These are phyloP conservation scores for Helichrysum umbraculigerum DNA, from an alignment of 129 eudicot genomes.

Conservation along the genomic window DNA sequence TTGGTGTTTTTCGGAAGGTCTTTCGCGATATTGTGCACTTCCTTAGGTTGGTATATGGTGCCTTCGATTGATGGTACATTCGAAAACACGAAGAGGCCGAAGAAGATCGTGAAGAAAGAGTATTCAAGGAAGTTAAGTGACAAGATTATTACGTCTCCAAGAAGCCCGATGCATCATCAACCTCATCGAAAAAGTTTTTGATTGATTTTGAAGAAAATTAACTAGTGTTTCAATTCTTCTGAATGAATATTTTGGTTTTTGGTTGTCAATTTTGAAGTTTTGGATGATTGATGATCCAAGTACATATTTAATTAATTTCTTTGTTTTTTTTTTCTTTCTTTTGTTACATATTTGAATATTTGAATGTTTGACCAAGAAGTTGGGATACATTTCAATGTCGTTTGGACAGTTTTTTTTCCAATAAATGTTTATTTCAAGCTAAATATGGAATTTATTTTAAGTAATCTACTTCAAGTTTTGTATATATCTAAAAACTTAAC, in stretches of 20 bases:
- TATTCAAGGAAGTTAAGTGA: constrained; percentile 27
- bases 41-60: constrained; percentile 54
- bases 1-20: constrained; percentile 50
- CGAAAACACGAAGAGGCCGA: constrained; percentile 10
- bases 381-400: constrained; percentile 29
- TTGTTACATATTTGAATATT: constrained; percentile 6
- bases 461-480: neutral
- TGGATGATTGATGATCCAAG: constrained; percentile 32
- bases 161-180: constrained; percentile 28
- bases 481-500: no score
- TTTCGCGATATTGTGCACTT: constrained; percentile 52
- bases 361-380: constrained; percentile 24
- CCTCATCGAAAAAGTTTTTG: constrained; percentile 36
- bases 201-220: constrained; percentile 15
- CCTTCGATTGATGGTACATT: constrained; percentile 32
- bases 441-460: neutral
- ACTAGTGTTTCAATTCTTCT: neutral
- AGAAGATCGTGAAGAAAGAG: constrained; percentile 43
- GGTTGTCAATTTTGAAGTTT: constrained; percentile 16
- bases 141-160: constrained; percentile 35
- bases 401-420: neutral
- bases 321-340: constrained; percentile 14
- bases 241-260: neutral
- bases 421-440: neutral
- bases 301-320: constrained; percentile 23